phyloP scores from a whole-genome alignment of 495 filamentous ascomycete species.

The Tuber melanosporum region DNA sequence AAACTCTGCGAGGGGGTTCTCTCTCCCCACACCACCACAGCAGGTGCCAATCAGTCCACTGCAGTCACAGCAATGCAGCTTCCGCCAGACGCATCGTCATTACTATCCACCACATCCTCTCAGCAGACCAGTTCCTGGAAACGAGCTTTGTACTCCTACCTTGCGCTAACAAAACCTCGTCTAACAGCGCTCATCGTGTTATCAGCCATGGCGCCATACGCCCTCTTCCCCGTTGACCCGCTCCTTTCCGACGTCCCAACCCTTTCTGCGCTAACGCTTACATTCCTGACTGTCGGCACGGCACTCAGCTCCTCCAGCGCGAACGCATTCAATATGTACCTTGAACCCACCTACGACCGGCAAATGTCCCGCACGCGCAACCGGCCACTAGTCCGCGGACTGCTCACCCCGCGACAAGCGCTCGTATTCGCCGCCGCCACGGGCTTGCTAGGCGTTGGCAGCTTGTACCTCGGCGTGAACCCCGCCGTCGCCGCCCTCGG shows the following conservation, averaged over 20 bases:
- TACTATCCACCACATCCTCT: slow-evolving; percentile 65
- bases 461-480: slow-evolving; percentile 84
- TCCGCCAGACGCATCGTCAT: slow-evolving; percentile 76
- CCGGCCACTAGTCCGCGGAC: slow-evolving; percentile 75
- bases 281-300: slow-evolving; percentile 87
- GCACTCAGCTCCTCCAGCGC: slow-evolving; percentile 77
- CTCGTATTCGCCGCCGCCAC: slow-evolving; percentile 68
- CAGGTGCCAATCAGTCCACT: not conserved
- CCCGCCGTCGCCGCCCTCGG: slow-evolving; percentile 85
- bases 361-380: slow-evolving; percentile 88
- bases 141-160: slow-evolving; percentile 71
- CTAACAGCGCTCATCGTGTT: slow-evolving; percentile 87
- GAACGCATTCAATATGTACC: slow-evolving; percentile 94
- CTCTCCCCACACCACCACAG: not conserved
- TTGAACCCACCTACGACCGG: slow-evolving; percentile 83
- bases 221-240: slow-evolving; percentile 79
- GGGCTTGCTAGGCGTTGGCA: slow-evolving; percentile 57
- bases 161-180: slow-evolving; percentile 90
- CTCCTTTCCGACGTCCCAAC: slow-evolving; percentile 71
- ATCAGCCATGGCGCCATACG: slow-evolving; percentile 84
- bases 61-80: slow-evolving; percentile 40
- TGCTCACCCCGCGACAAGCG: slow-evolving; percentile 69
- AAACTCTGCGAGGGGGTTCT: not conserved
- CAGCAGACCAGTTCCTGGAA: slow-evolving; percentile 62
- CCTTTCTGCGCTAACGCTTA: slow-evolving; percentile 78